Conservation (phyloP, 345 rosid genomes). For the Garcia nutans region DNA sequence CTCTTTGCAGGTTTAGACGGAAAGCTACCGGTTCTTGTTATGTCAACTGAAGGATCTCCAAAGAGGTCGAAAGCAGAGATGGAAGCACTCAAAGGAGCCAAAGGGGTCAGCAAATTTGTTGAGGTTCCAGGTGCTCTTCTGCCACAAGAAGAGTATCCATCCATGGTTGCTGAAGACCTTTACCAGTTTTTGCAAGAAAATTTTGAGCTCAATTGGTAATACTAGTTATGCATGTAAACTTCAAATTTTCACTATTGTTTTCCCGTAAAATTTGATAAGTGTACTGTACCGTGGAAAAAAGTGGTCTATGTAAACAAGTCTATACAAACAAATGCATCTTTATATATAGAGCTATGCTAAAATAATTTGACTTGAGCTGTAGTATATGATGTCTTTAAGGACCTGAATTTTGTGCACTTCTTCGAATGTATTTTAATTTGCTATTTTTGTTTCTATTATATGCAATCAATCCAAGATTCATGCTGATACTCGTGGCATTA, state of each 20-base stretch:
- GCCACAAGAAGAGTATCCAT: conserved; percentile 90
- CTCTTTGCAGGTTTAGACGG: conserved; percentile 68
- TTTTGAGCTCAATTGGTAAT: conserved; percentile 32
- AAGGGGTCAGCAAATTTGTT: conserved; percentile 69
- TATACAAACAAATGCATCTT: neutral
- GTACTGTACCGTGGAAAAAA: neutral
- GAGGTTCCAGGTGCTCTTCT: conserved; percentile 82
- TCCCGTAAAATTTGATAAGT: neutral
- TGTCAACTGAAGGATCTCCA: conserved; percentile 68
- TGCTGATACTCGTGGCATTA: too few species aligned
- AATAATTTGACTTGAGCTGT: neutral
- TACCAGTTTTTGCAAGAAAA: conserved; percentile 58
- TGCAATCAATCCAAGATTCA: too few species aligned
- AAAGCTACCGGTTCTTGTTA: conserved; percentile 53
- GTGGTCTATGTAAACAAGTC: neutral
- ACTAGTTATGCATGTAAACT: neutral
- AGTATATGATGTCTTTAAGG: too few species aligned
- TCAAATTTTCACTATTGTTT: too few species aligned
- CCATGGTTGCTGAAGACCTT: conserved; percentile 61
- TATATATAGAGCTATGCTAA: too few species aligned
- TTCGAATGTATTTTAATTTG: too few species aligned
- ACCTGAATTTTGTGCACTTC: too few species aligned
- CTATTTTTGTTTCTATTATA: too few species aligned
- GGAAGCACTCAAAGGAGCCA: conserved; percentile 69
- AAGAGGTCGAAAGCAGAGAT: conserved; percentile 91